phyloP scores from a whole-genome alignment of 2,329 filamentous ascomycete genomes.

The Akanthomyces dipterigenus region DNA sequence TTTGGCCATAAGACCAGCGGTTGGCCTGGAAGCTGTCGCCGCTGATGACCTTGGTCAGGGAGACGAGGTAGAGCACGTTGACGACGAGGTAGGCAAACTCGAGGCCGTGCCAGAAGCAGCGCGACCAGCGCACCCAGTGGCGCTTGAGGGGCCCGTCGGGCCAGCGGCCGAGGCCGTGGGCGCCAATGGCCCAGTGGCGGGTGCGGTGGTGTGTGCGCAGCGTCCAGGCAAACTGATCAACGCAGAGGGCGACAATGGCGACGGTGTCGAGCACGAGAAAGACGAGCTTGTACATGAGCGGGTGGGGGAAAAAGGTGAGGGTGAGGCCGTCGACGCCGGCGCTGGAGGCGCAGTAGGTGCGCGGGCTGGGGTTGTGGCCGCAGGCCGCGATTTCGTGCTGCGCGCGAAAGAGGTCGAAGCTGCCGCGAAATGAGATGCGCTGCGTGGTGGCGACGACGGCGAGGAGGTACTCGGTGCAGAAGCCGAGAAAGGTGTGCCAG shows the following conservation, averaged over 20 bases:
- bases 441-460: constrained; percentile 32
- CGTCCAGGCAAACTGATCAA: constrained; percentile 31
- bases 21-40: constrained; percentile 29
- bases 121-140: constrained; percentile 23
- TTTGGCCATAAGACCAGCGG: constrained; percentile 32
- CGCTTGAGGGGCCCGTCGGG: constrained; percentile 23
- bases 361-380: constrained; percentile 30
- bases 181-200: constrained; percentile 24
- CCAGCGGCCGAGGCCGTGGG: constrained; percentile 25
- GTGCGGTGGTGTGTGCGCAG: constrained; percentile 28
- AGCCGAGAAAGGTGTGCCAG: constrained; percentile 35
- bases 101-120: constrained; percentile 28
- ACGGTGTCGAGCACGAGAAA: constrained; percentile 31
- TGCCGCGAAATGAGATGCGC: constrained; percentile 28
- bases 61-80: constrained; percentile 33
- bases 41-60: constrained; percentile 29
- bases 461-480: constrained; percentile 31
- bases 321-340: constrained; percentile 26
- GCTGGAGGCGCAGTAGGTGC: constrained; percentile 31
- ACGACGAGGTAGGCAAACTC: constrained; percentile 31
- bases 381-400: constrained; percentile 27
- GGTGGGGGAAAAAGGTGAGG: constrained; percentile 31
- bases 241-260: constrained; percentile 27
- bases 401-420: constrained; percentile 27
- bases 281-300: constrained; percentile 30